phyloP scores from a whole-genome alignment of 177 flowering plant species.

The Tripterygium wilfordii region DNA sequence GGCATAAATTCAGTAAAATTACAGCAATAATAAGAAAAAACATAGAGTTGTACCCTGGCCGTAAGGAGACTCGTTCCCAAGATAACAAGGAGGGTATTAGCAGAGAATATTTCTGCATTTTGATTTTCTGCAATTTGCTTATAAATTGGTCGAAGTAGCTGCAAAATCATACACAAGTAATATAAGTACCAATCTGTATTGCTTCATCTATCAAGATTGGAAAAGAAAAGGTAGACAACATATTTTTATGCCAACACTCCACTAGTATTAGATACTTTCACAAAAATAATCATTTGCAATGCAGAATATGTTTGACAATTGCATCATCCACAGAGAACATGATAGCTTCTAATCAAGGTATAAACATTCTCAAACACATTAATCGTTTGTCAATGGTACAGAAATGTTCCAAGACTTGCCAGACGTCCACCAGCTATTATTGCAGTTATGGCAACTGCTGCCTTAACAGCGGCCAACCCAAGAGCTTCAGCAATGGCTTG shows the following conservation, averaged over 20 bases:
- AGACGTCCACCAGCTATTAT: slow-evolving; percentile 98
- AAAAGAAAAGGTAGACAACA: not conserved
- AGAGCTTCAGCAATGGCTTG: slow-evolving; percentile 99
- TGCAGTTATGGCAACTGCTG: slow-evolving; percentile 88
- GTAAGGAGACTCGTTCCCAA: slow-evolving; percentile 99
- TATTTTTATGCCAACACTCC: no score
- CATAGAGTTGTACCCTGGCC: slow-evolving; percentile 68
- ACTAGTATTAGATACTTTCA: no score
- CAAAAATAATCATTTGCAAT: no score
- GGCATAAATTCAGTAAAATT: not conserved
- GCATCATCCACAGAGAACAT: no score
- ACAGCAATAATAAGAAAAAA: not conserved
- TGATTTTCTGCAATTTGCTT: slow-evolving; percentile 98
- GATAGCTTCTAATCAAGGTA: no score
- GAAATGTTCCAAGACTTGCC: no score
- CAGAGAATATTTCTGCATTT: slow-evolving; percentile 99
- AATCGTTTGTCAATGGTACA: no score
- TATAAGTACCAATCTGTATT: slow-evolving; percentile 6
- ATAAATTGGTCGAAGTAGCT: slow-evolving; percentile 98
- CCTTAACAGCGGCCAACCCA: slow-evolving; percentile 97
- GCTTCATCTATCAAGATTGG: no score
- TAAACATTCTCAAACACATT: no score
- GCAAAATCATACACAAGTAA: slow-evolving; percentile 19
- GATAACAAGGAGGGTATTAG: slow-evolving; percentile 93
- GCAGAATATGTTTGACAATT: no score